Evolutionary conservation across 306 rosid genomes (phyloP), one percentile per base, ranked within the genome.

Genomic region (Datisca glomerata): DNA sequence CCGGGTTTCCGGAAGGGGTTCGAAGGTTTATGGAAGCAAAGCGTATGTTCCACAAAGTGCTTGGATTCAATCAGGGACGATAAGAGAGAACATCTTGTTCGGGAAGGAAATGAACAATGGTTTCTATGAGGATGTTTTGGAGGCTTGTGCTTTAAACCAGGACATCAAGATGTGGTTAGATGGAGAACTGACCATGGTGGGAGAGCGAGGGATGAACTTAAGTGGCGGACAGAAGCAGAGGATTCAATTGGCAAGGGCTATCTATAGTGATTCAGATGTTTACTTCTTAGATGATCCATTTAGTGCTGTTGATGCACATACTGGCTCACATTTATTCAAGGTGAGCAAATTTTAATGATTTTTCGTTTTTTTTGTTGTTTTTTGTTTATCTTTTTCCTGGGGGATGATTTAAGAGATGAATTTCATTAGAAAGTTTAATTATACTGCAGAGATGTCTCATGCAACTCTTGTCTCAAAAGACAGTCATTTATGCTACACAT

Each of bases 151-250:
- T 47, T 56, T 87, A 65, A 45, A 74, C 39, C 77, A 68, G 42
- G 97, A 87, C 60, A 65, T 83, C 57, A 65, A 67, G 56, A 44
- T 51, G 45, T 87, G 97, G 97, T 49, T 21, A 43, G 78, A 75
- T 36, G 76, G 83, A 41, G 94, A 79, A 62, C 60, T 80, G 61
- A 74, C 72, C 11, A 54, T 64, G 17, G 78, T 87, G 52, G 94
- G 85, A 51, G 94, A 87, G 66, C 76, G 94, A 59, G 96, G 96
- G 44, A 53, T 79, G 55, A 87, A 87, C 77, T 66, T 87, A 55
- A 87, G 96, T 46, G 97, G 97, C 21, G 97, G 97, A 15, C 83
- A 87, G 47, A 87, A 87, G 55, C 97, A 87, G 60, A 62, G 94
- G 55, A 63, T 87, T 69, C 97, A 87, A 63, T 67, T 87, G 34